A percentile compares a stretch with the other conserved stretches of the same genome.
These are phyloP conservation scores for Haplosporangium gracile DNA, from an alignment of 192 early-diverging fungal genomes.

Conservation along the genomic window DNA sequence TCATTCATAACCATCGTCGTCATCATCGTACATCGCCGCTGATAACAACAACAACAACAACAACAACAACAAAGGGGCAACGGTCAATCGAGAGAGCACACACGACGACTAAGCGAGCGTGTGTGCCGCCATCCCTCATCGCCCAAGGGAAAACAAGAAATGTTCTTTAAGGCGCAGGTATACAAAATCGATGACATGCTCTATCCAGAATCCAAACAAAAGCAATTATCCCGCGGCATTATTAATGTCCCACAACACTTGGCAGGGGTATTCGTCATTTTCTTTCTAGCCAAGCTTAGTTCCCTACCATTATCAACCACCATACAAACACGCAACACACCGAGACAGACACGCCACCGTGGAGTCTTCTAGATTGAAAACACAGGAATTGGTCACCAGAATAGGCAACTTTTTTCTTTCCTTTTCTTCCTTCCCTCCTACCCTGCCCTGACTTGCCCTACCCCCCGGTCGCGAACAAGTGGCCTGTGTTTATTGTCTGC, in stretches of 20 bases:
- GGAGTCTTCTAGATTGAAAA: not conserved
- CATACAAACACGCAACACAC: not conserved
- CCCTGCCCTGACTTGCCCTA: not conserved
- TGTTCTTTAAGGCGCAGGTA: not conserved
- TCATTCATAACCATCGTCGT: not conserved
- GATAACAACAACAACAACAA: not conserved
- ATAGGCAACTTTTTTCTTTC: not conserved
- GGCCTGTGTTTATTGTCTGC: not conserved
- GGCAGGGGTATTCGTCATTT: not conserved
- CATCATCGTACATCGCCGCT: not conserved
- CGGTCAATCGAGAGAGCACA: not conserved
- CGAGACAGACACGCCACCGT: not conserved
- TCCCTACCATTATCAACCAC: not conserved
- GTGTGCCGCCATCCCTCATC: not conserved
- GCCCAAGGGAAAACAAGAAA: not conserved
- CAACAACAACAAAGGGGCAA: slow-evolving; percentile 2
- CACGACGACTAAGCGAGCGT: not conserved
- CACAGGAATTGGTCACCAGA: not conserved
- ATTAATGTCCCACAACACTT: not conserved
- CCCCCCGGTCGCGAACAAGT: not conserved
- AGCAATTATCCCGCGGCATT: not conserved
- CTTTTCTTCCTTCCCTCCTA: not conserved
- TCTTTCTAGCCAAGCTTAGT: not conserved
- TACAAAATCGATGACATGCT: not conserved
- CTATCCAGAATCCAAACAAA: too few relatives aligned